phyloP scores from a whole-genome alignment of 176 grass and related monocot genomes.

The Lolium multiflorum region DNA sequence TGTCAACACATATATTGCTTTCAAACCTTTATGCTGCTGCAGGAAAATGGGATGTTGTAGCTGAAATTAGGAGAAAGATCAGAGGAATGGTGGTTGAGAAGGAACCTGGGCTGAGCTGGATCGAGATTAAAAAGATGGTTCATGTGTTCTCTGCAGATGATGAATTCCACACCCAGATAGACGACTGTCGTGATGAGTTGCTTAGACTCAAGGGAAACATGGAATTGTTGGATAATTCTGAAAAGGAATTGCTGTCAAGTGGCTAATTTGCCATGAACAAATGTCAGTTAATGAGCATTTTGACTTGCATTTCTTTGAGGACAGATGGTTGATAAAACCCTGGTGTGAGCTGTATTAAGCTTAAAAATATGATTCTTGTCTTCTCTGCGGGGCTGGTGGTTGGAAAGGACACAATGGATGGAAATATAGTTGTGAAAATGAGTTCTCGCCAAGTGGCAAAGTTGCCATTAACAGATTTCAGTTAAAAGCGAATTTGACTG shows the following conservation, averaged over 20 bases:
- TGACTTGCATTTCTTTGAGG: not conserved
- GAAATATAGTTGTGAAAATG: slow-evolving; percentile 35
- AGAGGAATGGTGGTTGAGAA: slow-evolving; percentile 75
- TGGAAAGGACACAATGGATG: slow-evolving; percentile 1
- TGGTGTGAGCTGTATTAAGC: slow-evolving; percentile 71
- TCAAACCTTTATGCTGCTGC: slow-evolving; percentile 83
- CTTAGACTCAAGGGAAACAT: slow-evolving; percentile 66
- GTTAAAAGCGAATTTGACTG: not conserved
- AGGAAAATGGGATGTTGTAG: slow-evolving; percentile 71
- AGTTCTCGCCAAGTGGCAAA: slow-evolving; percentile 16
- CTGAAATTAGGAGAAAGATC: slow-evolving; percentile 73
- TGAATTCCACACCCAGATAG: slow-evolving; percentile 53
- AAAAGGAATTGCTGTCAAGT: slow-evolving; percentile 44
- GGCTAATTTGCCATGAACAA: not conserved
- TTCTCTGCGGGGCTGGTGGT: slow-evolving; percentile 56
- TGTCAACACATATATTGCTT: slow-evolving; percentile 77
- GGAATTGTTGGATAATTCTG: slow-evolving; percentile 41
- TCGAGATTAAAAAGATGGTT: slow-evolving; percentile 60
- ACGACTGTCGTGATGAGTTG: slow-evolving; percentile 51
- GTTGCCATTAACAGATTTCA: not conserved
- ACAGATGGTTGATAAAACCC: slow-evolving; percentile 59
- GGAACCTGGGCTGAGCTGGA: slow-evolving; percentile 80
- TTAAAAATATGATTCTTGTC: slow-evolving; percentile 50
- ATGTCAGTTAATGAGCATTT: slow-evolving; percentile 25
- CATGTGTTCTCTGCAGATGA: slow-evolving; percentile 66